Evolutionary conservation across 1,284 basidiomycete species (phyloP), one percentile per base, ranked within the genome.

Genomic region (Marasmius fiardii): DNA sequence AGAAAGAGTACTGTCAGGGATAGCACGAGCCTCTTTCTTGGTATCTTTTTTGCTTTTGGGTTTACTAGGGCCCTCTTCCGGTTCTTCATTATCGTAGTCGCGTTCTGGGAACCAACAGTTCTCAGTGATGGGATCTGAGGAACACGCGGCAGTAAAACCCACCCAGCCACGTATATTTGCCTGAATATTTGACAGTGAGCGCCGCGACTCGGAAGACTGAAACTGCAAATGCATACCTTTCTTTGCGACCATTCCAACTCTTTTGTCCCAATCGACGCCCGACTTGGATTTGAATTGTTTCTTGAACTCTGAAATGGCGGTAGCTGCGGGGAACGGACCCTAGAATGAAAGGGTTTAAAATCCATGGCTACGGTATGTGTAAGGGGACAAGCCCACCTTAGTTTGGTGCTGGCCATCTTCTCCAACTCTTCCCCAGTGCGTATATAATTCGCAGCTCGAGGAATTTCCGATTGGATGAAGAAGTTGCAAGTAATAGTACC

Each of bases 401-500:
- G 63, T 60, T 65, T 82, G 78, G 18, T 63, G 70, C 61, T 76
- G 71, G 1, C 84, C 84, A 34, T 68, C 68, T 62, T 84, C 82
- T 24, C 84, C 84, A 11, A 85, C 82, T 21, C 84, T 76, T 6
- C 82, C 84, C 83, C 83, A 86, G 26, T 82, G 78, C 24, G 80
- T 82, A 65, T 73, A 83, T 16, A 86, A 68, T 1, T 68, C 56
- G 56, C 71, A 78, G 16, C 66, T 60, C 8, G 62, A 48, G 24
- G 67, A 60, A 61, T 77, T 75, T 2, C 74, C 74, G 31, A 79
- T 70, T 0, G 80, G 74, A 61, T 85, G 82, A 33, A 86, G 66
- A 2, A 86, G 69, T 60, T 86, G 83, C n/a, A 86, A 70, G 2
- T 85, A 80, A 58, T 86, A 86, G 67, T 83, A 86, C 59, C 82